A percentile compares a stretch with the other conserved stretches of the same genome.
These are phyloP conservation scores for Cladosporium colombiae DNA, from an alignment of 2,329 filamentous ascomycete genomes.

Conservation along the genomic window DNA sequence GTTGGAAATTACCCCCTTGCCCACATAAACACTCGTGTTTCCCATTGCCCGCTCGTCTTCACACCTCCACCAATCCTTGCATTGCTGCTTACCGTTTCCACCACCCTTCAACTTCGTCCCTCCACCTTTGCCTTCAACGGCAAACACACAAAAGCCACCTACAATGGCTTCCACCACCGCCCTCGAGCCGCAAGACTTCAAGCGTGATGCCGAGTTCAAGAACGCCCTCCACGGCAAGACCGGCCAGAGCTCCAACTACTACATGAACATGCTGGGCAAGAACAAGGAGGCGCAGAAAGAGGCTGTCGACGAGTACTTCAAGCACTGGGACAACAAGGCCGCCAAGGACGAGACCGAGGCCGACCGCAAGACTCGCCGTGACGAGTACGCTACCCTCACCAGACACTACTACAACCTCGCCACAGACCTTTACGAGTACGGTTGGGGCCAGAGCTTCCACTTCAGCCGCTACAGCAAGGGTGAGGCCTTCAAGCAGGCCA, in stretches of 20 bases:
- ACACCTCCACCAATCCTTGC: slow-evolving; percentile 6
- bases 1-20: slow-evolving; percentile 11
- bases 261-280: slow-evolving; percentile 84
- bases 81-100: slow-evolving; percentile 8
- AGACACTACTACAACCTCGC: slow-evolving; percentile 66
- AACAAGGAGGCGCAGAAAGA: slow-evolving; percentile 75
- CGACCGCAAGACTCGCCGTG: slow-evolving; percentile 71
- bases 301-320: slow-evolving; percentile 89
- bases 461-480: slow-evolving; percentile 90
- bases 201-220: slow-evolving; percentile 72
- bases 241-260: slow-evolving; percentile 75
- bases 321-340: slow-evolving; percentile 89
- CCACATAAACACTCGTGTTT: slow-evolving; percentile 9
- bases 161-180: slow-evolving; percentile 18
- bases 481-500: slow-evolving; percentile 86
- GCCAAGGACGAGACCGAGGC: slow-evolving; percentile 79
- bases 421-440: slow-evolving; percentile 65
- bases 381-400: slow-evolving; percentile 90
- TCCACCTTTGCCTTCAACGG: slow-evolving; percentile 15
- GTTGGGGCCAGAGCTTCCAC: slow-evolving; percentile 95
- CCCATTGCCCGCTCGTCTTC: slow-evolving; percentile 6
- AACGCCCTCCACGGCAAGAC: slow-evolving; percentile 73
- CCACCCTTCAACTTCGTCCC: neutral
- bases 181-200: slow-evolving; percentile 45
- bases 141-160: slow-evolving; percentile 10